Evolutionary conservation across 371 early-diverging fungal genomes (phyloP).

Genomic region (Circinella minor): DNA sequence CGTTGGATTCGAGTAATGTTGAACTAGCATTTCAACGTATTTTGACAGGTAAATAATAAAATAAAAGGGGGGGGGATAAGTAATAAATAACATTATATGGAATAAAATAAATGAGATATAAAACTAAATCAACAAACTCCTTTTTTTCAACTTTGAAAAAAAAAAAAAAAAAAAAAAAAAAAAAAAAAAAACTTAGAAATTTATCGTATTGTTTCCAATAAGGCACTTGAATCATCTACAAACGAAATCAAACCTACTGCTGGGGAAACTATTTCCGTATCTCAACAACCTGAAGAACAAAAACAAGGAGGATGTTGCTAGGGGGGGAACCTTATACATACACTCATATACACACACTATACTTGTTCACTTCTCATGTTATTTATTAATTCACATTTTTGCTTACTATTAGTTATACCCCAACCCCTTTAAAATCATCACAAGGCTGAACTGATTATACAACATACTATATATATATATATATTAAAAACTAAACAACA

Average conservation of each 20-base stretch:
- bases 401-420: not conserved
- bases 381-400: not conserved
- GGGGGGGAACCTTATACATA: conserved; percentile 9
- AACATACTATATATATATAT: no score
- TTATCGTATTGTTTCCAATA: conserved; percentile 91
- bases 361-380: not conserved
- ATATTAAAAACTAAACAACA: no score
- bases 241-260: conserved; percentile 74
- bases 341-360: not conserved
- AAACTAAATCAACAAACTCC: no score
- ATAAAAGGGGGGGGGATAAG: not conserved
- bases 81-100: no score
- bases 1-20: conserved; percentile 92
- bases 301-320: conserved; percentile 81
- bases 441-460: no score
- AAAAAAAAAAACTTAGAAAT: conserved; percentile 63
- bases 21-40: conserved; percentile 93
- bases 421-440: no score
- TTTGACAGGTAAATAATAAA: conserved; percentile 70
- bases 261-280: conserved; percentile 78
- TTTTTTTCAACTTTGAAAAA: not conserved
- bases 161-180: no score
- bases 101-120: no score
- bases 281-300: conserved; percentile 62
- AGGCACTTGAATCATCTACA: conserved; percentile 79